Evolutionary conservation across 805 yeast species (phyloP).

Genomic region (Candida oleophila): DNA sequence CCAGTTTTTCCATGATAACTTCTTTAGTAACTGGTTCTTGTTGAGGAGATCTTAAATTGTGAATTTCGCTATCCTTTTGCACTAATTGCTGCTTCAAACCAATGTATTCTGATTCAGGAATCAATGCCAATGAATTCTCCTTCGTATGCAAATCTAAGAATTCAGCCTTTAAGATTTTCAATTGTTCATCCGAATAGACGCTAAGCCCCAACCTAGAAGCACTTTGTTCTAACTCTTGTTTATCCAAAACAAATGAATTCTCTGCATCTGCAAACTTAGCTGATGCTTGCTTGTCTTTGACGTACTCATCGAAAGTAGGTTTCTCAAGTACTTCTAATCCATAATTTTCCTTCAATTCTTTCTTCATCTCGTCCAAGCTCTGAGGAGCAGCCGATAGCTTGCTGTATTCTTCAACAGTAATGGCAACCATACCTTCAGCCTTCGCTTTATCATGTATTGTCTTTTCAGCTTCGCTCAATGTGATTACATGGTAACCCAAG

Average conservation of each 20-base stretch:
- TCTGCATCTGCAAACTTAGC: slow-evolving; percentile 25
- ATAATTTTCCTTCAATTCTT: slow-evolving; percentile 4
- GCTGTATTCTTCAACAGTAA: slow-evolving; percentile 8
- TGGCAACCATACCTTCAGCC: slow-evolving; percentile 12
- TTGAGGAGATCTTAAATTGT: slow-evolving; percentile 14
- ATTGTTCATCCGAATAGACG: slow-evolving; percentile 16
- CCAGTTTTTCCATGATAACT: slow-evolving; percentile 20
- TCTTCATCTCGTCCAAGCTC: slow-evolving; percentile 3
- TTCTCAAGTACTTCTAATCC: slow-evolving; percentile 9
- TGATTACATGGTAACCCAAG: slow-evolving; percentile 3
- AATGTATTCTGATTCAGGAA: slow-evolving; percentile 27
- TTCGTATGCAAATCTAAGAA: slow-evolving; percentile 21
- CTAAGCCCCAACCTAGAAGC: slow-evolving; percentile 27
- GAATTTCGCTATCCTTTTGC: slow-evolving; percentile 31
- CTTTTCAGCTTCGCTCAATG: slow-evolving; percentile 9
- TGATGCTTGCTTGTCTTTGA: slow-evolving; percentile 13
- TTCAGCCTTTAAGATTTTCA: slow-evolving; percentile 14
- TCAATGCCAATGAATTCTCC: slow-evolving; percentile 16
- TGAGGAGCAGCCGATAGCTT: neutral
- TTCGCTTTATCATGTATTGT: slow-evolving; percentile 16
- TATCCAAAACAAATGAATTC: slow-evolving; percentile 26
- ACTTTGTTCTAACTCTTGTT: slow-evolving; percentile 24
- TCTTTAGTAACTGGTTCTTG: slow-evolving; percentile 19
- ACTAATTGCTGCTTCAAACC: slow-evolving; percentile 24
- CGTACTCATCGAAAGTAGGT: slow-evolving; percentile 13